Conservation (phyloP, 306 rosid species). For the Arachis stenosperma region DNA sequence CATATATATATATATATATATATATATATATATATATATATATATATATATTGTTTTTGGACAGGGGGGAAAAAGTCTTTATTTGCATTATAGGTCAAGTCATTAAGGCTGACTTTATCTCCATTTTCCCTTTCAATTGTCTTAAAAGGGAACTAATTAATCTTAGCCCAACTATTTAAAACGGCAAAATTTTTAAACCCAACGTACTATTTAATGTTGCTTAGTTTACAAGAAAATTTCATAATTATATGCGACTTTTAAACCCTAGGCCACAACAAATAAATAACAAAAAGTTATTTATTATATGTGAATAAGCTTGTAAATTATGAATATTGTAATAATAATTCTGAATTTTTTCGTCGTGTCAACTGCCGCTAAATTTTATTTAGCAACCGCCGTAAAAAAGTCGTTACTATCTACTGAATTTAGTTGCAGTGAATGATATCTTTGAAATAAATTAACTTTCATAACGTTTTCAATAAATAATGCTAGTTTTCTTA, state of each 20-base stretch:
- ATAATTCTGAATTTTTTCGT: background rate
- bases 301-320: background rate
- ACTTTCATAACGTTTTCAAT: too few relatives aligned
- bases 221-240: constrained; percentile 1
- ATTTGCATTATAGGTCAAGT: background rate
- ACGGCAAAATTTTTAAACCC: too few relatives aligned
- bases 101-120: background rate
- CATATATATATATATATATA: too few relatives aligned
- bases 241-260: background rate
- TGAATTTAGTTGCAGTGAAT: too few relatives aligned
- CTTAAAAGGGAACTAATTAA: background rate
- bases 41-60: background rate
- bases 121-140: background rate
- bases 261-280: background rate
- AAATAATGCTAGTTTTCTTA: too few relatives aligned
- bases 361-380: too few relatives aligned
- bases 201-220: background rate
- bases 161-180: background rate
- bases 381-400: too few relatives aligned
- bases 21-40: too few relatives aligned
- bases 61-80: background rate
- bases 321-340: background rate
- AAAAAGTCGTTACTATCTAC: too few relatives aligned
- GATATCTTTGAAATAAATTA: too few relatives aligned
- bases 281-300: background rate